Evolutionary conservation across 2,329 filamentous ascomycete genomes (phyloP), one percentile per base, ranked within the genome.

Genomic region (Colletotrichum tamarilloi): DNA sequence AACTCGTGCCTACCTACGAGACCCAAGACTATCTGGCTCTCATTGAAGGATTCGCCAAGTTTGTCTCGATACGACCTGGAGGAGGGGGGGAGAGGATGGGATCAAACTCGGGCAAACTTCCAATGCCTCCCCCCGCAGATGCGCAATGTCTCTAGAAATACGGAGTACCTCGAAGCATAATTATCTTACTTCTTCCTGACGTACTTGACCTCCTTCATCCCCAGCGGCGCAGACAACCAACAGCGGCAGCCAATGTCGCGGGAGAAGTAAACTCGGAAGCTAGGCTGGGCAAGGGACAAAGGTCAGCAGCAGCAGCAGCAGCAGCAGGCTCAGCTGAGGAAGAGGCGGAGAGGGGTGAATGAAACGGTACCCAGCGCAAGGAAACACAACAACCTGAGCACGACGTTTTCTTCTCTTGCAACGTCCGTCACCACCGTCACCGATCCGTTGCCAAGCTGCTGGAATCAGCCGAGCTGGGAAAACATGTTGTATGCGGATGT

Each of bases 401-500:
- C 38, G 6, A 49, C 42, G 19, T 49, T 49, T 22, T 8, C 42
- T 49, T 49, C 42, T 49, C 42, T 49, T 49, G 19, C 42, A 8
- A 49, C 42, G 42, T 8, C 38, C 38, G 42, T 49, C 53, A 56
- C 53, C 24, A 42, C 42, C 60, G 59, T 30, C 42, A 42, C 32
- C 24, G 24, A 22, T 49, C 38, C 35, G 38, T 49, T 19, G 59
- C 66, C 66, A 53, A 68, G 46, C 22, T 49, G 26, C 60, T 35
- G 66, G 66, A 67, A 60, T 32, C 53, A 32, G 59, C 55, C 55
- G 55, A 38, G 32, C 64, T 24, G 55, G 64, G 55, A 26, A 60
- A 55, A 38, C 35, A 19, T 46, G 58, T 30, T 62, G 42, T 35
- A 52, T 52, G 60, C 26, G 28, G 1, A n/a, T 32, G 28, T 32